Evolutionary conservation across 2,329 filamentous ascomycete genomes (phyloP).

Genomic region (Aschersonia sp.): DNA sequence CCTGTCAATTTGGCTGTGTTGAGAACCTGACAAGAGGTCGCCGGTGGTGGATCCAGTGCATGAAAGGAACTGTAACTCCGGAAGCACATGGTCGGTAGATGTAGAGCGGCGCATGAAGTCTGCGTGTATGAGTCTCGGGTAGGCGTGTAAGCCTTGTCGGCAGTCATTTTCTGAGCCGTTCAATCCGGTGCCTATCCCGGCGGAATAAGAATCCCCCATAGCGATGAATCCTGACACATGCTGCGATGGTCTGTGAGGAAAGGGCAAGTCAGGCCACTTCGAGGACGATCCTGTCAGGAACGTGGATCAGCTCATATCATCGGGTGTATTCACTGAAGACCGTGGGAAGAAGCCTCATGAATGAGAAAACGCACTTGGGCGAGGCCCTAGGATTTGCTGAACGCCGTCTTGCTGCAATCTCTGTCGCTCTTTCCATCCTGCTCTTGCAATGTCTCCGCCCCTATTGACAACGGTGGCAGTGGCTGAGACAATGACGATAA

Average conservation of each 20-base stretch:
- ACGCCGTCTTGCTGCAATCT: neutral
- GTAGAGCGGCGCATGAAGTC: slow-evolving; percentile 17
- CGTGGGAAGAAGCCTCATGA: too few relatives aligned
- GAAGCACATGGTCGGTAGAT: neutral
- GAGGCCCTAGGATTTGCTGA: neutral
- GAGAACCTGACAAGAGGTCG: slow-evolving; percentile 21
- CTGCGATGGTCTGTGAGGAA: slow-evolving; percentile 4
- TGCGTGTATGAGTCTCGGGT: slow-evolving; percentile 22
- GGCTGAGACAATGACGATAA: neutral
- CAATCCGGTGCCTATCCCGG: slow-evolving; percentile 30
- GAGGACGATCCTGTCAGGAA: neutral
- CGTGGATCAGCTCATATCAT: neutral
- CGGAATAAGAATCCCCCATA: slow-evolving; percentile 31
- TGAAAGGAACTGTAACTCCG: slow-evolving; percentile 26
- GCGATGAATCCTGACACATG: slow-evolving; percentile 21
- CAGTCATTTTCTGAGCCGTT: slow-evolving; percentile 25
- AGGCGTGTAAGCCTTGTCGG: slow-evolving; percentile 25
- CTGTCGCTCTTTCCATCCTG: neutral
- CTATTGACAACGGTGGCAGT: neutral
- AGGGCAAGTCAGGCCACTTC: neutral
- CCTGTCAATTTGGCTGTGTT: slow-evolving; percentile 24
- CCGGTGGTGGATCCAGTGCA: slow-evolving; percentile 29
- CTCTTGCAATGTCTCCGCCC: neutral
- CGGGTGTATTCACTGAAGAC: too few relatives aligned
- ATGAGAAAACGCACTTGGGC: neutral